phyloP scores from a whole-genome alignment of 2,329 filamentous ascomycete genomes.

The Setomelanomma holmii region DNA sequence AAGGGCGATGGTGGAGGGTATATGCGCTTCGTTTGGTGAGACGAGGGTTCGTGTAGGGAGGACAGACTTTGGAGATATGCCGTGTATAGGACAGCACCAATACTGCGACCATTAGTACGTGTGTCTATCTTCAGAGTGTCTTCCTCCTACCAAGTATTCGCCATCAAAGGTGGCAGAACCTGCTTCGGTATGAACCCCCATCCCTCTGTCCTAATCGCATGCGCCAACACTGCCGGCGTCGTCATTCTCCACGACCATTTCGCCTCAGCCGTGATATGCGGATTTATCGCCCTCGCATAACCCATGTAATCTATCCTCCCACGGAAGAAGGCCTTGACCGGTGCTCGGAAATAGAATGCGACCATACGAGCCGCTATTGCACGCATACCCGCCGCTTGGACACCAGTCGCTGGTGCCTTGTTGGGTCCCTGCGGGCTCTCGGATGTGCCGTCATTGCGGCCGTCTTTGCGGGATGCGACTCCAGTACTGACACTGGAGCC shows the following conservation, averaged over 20 bases:
- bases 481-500: slow-evolving; percentile 45
- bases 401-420: slow-evolving; percentile 70
- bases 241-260: slow-evolving; percentile 70
- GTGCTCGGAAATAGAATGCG: slow-evolving; percentile 89
- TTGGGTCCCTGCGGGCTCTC: slow-evolving; percentile 50
- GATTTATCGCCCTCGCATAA: slow-evolving; percentile 69
- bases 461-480: slow-evolving; percentile 30
- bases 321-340: slow-evolving; percentile 91
- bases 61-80: slow-evolving; percentile 75
- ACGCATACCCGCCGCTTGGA: slow-evolving; percentile 84
- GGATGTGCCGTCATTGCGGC: slow-evolving; percentile 18
- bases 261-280: slow-evolving; percentile 56
- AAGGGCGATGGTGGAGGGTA: slow-evolving; percentile 71
- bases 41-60: slow-evolving; percentile 70
- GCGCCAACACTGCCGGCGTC: slow-evolving; percentile 72
- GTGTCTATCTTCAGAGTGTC: neutral
- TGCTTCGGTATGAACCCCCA: slow-evolving; percentile 78
- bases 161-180: slow-evolving; percentile 76
- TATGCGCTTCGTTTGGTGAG: slow-evolving; percentile 65
- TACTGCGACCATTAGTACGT: slow-evolving; percentile 48
- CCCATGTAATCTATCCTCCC: slow-evolving; percentile 84
- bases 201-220: slow-evolving; percentile 72
- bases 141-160: slow-evolving; percentile 67
- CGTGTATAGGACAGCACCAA: slow-evolving; percentile 78
- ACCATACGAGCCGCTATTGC: slow-evolving; percentile 83